Conservation (phyloP, 2,329 filamentous ascomycete species). For the Verticillium dahliae region DNA sequence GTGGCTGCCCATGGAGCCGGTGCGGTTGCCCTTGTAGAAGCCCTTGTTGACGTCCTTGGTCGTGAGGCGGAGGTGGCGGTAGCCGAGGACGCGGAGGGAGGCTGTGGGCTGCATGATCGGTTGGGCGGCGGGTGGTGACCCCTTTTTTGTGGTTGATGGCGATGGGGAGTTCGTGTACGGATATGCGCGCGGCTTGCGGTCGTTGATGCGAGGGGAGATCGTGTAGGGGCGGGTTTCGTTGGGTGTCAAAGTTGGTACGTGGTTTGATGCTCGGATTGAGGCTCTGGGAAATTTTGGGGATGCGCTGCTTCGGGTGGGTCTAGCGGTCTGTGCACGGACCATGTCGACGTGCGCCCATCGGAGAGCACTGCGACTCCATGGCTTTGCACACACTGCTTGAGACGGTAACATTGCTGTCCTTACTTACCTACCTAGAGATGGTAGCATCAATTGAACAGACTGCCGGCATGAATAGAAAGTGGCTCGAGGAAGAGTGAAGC, state of each 20-base stretch:
- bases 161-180: neutral
- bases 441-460: no score
- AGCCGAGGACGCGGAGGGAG: slow-evolving; percentile 56
- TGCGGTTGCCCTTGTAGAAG: slow-evolving; percentile 94
- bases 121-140: neutral
- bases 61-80: slow-evolving; percentile 73
- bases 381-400: no score
- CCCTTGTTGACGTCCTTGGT: slow-evolving; percentile 91
- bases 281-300: slow-evolving; percentile 10
- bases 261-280: neutral
- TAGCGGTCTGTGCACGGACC: neutral
- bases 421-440: no score
- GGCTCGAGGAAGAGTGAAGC: no score
- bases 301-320: slow-evolving; percentile 6
- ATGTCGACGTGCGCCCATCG: neutral
- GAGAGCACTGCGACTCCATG: no score
- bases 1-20: slow-evolving; percentile 80
- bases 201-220: neutral
- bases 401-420: no score
- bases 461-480: no score
- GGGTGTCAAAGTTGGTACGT: neutral
- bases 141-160: neutral
- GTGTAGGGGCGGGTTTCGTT: neutral
- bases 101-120: slow-evolving; percentile 59
- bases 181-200: neutral